A percentile compares a stretch with the other conserved stretches of the same genome.
Conservation (phyloP, 31 red algal genomes). For the Asparagopsis taxiformis region DNA sequence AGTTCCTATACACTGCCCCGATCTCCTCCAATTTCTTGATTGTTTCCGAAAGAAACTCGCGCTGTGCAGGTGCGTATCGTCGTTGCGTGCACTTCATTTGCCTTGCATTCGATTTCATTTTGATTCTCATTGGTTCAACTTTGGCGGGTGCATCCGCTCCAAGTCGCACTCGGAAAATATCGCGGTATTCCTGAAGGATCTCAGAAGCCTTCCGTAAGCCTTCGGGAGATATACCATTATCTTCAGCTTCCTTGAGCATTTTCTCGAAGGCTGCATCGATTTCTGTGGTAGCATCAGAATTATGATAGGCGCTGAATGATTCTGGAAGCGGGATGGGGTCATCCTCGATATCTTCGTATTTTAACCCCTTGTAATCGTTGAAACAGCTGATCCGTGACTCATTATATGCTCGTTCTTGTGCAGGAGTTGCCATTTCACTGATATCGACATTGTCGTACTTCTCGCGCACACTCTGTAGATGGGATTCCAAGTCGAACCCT, state of each 20-base stretch:
- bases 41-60: neutral
- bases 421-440: neutral
- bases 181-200: neutral
- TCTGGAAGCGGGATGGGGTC: neutral
- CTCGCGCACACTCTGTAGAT: neutral
- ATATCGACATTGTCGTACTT: neutral
- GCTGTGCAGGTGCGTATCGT: neutral
- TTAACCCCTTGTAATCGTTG: neutral
- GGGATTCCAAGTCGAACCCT: neutral
- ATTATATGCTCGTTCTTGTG: neutral
- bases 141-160: neutral
- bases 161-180: neutral
- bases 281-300: neutral
- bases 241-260: neutral
- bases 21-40: neutral
- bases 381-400: neutral
- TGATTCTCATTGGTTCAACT: neutral
- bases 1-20: neutral
- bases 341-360: neutral
- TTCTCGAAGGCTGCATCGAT: neutral
- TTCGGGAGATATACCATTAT: neutral
- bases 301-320: neutral
- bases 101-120: neutral
- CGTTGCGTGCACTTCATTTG: neutral
- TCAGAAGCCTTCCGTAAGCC: neutral